Evolutionary conservation across 2,329 filamentous ascomycete genomes (phyloP).

Genomic region (Epicoccum sorghinum): DNA sequence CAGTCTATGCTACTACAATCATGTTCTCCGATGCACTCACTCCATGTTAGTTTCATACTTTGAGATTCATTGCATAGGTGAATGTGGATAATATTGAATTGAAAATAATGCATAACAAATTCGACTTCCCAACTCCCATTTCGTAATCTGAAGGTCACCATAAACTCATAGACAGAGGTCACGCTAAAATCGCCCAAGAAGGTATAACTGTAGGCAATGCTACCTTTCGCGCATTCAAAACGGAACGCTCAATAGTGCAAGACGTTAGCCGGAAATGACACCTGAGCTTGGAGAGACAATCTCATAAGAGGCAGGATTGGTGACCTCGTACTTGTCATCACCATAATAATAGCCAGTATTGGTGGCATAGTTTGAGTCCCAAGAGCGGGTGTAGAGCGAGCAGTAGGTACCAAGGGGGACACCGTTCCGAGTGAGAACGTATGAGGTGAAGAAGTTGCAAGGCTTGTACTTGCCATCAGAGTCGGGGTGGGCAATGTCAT

Average conservation of each 20-base stretch:
- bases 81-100: too few species aligned
- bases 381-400: constrained; percentile 20
- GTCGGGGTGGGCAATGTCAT: constrained; percentile 3
- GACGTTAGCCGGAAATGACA: background rate
- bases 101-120: too few species aligned
- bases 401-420: constrained; percentile 40
- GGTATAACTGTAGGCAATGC: too few species aligned
- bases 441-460: constrained; percentile 45
- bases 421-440: constrained; percentile 37
- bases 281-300: background rate
- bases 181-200: too few species aligned
- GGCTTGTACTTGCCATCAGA: background rate
- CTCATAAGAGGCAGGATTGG: background rate
- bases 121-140: too few species aligned
- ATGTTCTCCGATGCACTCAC: too few species aligned
- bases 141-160: too few species aligned
- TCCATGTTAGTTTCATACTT: too few species aligned
- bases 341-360: constrained; percentile 2
- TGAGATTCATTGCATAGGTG: too few species aligned
- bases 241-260: background rate
- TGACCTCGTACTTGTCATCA: background rate
- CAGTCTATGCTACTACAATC: too few species aligned
- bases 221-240: too few species aligned
- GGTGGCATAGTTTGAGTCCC: constrained; percentile 9
- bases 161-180: too few species aligned